Evolutionary conservation across 495 filamentous ascomycete species (phyloP).

Genomic region (Penicillium silybi): DNA sequence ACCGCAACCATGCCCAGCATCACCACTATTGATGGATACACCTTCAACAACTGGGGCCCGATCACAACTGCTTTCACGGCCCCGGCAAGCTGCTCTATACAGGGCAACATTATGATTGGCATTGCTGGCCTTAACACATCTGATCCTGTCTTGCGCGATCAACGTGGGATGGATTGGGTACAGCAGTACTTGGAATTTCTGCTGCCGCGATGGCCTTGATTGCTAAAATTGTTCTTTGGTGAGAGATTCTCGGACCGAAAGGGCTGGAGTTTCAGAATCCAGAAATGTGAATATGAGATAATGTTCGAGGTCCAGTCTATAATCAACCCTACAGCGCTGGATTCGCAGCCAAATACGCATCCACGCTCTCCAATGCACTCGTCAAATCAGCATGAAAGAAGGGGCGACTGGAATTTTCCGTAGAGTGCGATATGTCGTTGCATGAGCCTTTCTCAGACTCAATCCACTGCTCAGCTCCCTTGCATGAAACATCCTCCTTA

Average conservation of each 20-base stretch:
- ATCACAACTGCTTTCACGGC: conserved; percentile 9
- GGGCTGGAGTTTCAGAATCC: not conserved
- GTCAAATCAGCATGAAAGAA: conserved; percentile 91
- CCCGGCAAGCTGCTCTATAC: not conserved
- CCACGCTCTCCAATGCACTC: conserved; percentile 74
- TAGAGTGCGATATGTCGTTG: conserved; percentile 18
- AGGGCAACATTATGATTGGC: not conserved
- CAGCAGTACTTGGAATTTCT: not conserved
- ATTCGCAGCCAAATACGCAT: not conserved
- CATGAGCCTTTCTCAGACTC: not conserved
- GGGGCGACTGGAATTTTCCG: conserved; percentile 42
- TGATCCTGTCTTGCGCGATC: no score
- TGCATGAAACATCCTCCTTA: not conserved
- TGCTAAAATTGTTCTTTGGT: not conserved
- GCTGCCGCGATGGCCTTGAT: not conserved
- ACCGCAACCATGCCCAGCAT: conserved; percentile 5
- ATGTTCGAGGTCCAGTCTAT: not conserved
- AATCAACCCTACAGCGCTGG: not conserved
- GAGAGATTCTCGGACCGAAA: not conserved
- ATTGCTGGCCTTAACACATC: no score
- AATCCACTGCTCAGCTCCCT: not conserved
- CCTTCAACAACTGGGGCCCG: conserved; percentile 8
- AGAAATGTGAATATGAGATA: not conserved
- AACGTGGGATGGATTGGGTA: not conserved
- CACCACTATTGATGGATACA: not conserved